phyloP scores from a whole-genome alignment of 805 yeast genomes.

The Candida insectorum region DNA sequence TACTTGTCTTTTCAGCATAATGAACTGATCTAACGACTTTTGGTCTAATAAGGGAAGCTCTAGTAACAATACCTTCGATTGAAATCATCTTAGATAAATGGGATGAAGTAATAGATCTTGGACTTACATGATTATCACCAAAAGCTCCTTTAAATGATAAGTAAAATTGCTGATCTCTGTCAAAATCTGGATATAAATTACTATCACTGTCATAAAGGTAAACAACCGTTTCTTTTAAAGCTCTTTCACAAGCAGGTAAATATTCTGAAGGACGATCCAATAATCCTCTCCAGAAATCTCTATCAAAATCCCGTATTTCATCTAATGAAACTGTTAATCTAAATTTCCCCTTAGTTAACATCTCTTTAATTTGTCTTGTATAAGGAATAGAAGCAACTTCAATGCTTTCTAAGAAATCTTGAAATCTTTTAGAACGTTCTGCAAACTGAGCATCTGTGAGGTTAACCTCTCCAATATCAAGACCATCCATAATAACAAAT shows the following conservation, averaged over 20 bases:
- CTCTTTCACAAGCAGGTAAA: slow-evolving; percentile 86
- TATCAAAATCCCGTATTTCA: slow-evolving; percentile 82
- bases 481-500: slow-evolving; percentile 3
- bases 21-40: slow-evolving; percentile 89
- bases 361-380: slow-evolving; percentile 63
- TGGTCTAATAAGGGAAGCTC: slow-evolving; percentile 91
- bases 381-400: slow-evolving; percentile 56
- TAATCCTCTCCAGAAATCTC: slow-evolving; percentile 72
- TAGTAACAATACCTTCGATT: slow-evolving; percentile 92
- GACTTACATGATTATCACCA: slow-evolving; percentile 83
- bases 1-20: slow-evolving; percentile 78
- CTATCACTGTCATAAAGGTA: slow-evolving; percentile 66
- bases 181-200: slow-evolving; percentile 46
- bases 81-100: slow-evolving; percentile 80
- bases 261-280: slow-evolving; percentile 76
- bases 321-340: slow-evolving; percentile 78
- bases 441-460: slow-evolving; percentile 53
- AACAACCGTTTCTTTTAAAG: slow-evolving; percentile 73
- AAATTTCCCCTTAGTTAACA: slow-evolving; percentile 64
- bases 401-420: slow-evolving; percentile 71
- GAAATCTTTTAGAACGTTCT: slow-evolving; percentile 85
- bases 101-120: slow-evolving; percentile 77
- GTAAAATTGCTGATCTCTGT: slow-evolving; percentile 62
- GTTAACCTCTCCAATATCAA: slow-evolving; percentile 7
- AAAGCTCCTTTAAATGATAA: slow-evolving; percentile 87